Conservation (phyloP, 1,284 basidiomycete genomes). For the Vanrija pseudolonga region DNA sequence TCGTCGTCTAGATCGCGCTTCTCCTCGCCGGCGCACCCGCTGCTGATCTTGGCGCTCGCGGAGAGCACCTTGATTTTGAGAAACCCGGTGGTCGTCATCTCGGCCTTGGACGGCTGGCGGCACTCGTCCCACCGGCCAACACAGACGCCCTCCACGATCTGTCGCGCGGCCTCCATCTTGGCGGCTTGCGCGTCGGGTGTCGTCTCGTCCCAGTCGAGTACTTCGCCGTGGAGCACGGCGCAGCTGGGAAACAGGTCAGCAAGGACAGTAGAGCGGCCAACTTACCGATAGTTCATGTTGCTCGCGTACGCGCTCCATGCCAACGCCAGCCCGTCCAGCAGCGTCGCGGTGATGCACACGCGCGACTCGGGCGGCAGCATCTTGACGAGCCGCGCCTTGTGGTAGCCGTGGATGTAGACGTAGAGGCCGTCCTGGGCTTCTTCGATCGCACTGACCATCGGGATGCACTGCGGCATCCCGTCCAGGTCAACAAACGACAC, state of each 20-base stretch:
- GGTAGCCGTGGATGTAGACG: conserved; percentile 20
- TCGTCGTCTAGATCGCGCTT: conserved; percentile 19
- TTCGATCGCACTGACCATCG: conserved; percentile 7
- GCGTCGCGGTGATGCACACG: conserved; percentile 31
- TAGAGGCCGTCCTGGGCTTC: background rate
- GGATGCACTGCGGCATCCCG: conserved; percentile 11
- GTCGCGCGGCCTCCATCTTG: conserved; percentile 3
- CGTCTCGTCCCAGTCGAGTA: conserved; percentile 18
- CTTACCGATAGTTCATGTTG: conserved; percentile 30
- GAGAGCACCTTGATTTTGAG: conserved; percentile 27
- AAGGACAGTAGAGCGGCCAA: too few relatives aligned
- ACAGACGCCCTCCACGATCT: conserved; percentile 22
- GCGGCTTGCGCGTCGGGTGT: background rate
- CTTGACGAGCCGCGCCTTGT: conserved; percentile 27
- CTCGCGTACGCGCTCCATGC: conserved; percentile 27
- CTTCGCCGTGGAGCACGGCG: conserved; percentile 35
- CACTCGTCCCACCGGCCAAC: conserved; percentile 25
- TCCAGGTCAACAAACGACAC: conserved; percentile 15
- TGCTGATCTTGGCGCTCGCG: conserved; percentile 32
- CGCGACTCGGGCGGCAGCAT: conserved; percentile 25
- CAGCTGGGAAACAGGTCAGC: too few relatives aligned
- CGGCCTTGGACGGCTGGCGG: conserved; percentile 20
- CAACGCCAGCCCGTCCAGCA: conserved; percentile 35
- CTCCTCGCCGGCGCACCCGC: conserved; percentile 24
- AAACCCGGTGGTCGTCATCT: conserved; percentile 30